Base-by-base conservation (phyloP, 2,329 filamentous ascomycete species). In the Hymenoscyphus linearis region DNA sequence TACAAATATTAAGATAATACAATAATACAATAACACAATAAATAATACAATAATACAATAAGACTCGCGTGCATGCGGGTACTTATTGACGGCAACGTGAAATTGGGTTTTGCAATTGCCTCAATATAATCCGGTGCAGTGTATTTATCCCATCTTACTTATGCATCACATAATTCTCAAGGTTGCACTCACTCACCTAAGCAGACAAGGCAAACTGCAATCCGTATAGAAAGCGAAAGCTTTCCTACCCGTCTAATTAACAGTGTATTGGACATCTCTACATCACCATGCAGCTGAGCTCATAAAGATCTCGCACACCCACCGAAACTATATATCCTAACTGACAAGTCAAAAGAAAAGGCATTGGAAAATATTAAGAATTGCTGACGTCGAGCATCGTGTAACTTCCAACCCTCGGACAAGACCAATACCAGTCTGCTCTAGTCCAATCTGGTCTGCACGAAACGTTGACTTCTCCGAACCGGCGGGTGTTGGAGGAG, bases 141-240 rank as follows among this genome's bases (percentile, higher is more conserved):
- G n/a, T 44, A 18, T n/a, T 44, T 44, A n/a, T 18, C 37, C 40
- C 40, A 47, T 47, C 40, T 25, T 47, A 47, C 40, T 2, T 12
- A 40, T n/a, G 37, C 37, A 37, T 37, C 35, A 31, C 37, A 7
- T 6, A n/a, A 10, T 6, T 27, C 25, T 22, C 52, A 34, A 53
- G 52, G 14, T 22, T 53, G 52, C n/a, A 18, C 40, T 44, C 40
- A 47, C 40, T 22, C 18, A 47, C n/a, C n/a, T 22, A 47, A 47
- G 40, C 40, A 47, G 40, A 3, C 40, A 47, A 54, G 52, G 52
- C 52, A 34, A 12, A n/a, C 27, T 54, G 52, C 52, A 54, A 31
- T 13, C 35, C 4, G 52, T 31, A 35, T 54, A 54, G 52, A 54
- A 54, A 54, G 40, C 34, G 52, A 54, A 54, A 54, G 40, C 34